phyloP scores from a whole-genome alignment of 768 basidiomycete genomes.

The Dentipellis sp. region DNA sequence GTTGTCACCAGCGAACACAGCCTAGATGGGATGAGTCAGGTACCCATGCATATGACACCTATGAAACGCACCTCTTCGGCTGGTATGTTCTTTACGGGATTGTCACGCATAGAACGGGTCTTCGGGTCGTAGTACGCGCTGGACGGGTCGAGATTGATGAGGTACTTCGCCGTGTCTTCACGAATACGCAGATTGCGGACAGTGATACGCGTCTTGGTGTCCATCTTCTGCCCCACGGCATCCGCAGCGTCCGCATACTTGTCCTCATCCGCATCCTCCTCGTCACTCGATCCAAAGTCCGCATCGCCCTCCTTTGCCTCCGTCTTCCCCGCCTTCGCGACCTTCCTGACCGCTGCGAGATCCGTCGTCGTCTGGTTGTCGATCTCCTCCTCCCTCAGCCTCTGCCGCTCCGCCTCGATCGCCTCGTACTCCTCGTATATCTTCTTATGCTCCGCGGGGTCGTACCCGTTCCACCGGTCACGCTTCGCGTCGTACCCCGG shows the following conservation, averaged over 20 bases:
- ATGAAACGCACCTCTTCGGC: slow-evolving; percentile 73
- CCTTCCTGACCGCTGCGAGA: slow-evolving; percentile 82
- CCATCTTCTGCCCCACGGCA: slow-evolving; percentile 95
- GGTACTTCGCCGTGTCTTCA: slow-evolving; percentile 98
- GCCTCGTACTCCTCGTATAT: slow-evolving; percentile 95
- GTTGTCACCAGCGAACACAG: slow-evolving; percentile 93
- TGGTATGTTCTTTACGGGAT: slow-evolving; percentile 65
- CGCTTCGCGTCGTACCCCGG: slow-evolving; percentile 87
- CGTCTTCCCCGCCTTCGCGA: slow-evolving; percentile 82
- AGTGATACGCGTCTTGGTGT: slow-evolving; percentile 96
- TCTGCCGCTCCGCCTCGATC: slow-evolving; percentile 83
- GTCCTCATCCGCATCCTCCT: slow-evolving; percentile 94
- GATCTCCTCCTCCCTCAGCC: slow-evolving; percentile 91
- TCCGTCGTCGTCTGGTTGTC: slow-evolving; percentile 95
- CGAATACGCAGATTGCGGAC: slow-evolving; percentile 97
- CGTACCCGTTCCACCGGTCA: slow-evolving; percentile 98
- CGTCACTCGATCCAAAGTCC: slow-evolving; percentile 94
- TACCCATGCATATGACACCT: slow-evolving; percentile 1
- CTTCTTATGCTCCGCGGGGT: slow-evolving; percentile 74
- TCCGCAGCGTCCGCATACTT: slow-evolving; percentile 98
- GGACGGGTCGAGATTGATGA: slow-evolving; percentile 91
- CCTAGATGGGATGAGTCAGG: slow-evolving; percentile 30
- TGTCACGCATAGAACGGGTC: slow-evolving; percentile 98
- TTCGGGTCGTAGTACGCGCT: slow-evolving; percentile 99
- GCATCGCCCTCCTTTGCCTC: slow-evolving; percentile 68